Evolutionary conservation across 2,329 filamentous ascomycete species (phyloP).

Genomic region (Bipolaris victoriae): DNA sequence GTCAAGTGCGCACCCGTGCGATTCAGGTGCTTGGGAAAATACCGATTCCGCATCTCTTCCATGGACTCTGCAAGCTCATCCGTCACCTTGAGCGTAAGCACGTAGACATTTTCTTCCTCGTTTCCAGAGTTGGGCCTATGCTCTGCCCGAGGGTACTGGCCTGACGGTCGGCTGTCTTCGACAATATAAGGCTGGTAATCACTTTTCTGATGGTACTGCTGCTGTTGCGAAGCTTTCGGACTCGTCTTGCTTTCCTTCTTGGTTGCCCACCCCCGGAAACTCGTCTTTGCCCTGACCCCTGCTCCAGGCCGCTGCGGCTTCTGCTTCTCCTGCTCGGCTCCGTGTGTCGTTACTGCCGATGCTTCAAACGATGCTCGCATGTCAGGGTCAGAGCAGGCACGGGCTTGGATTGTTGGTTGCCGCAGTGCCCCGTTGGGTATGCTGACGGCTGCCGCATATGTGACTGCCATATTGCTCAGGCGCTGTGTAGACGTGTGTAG

Average conservation of each 20-base stretch:
- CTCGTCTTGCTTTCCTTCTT: conserved; percentile 17
- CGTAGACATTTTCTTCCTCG: conserved; percentile 49
- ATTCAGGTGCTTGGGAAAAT: conserved; percentile 54
- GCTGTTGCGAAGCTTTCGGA: neutral
- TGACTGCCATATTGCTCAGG: conserved; percentile 18
- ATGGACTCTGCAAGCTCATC: conserved; percentile 48
- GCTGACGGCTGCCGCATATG: conserved; percentile 31
- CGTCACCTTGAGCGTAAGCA: conserved; percentile 52
- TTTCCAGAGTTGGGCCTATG: conserved; percentile 42
- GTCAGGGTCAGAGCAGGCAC: conserved; percentile 18
- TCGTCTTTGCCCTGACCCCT: conserved; percentile 20
- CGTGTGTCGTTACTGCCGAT: neutral
- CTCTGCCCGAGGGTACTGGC: conserved; percentile 18
- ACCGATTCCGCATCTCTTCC: conserved; percentile 47
- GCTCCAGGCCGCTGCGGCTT: conserved; percentile 19
- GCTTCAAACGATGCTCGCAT: conserved; percentile 18
- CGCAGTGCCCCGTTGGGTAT: conserved; percentile 23
- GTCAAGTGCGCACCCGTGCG: conserved; percentile 54
- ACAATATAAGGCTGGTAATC: conserved; percentile 12
- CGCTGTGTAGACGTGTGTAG: neutral
- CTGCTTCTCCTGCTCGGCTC: neutral
- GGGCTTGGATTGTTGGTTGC: conserved; percentile 22
- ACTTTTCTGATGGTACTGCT: neutral
- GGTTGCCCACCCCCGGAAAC: conserved; percentile 21
- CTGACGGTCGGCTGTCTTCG: conserved; percentile 11